phyloP scores from a whole-genome alignment of 805 yeast genomes.

The Candida sonorensis region DNA sequence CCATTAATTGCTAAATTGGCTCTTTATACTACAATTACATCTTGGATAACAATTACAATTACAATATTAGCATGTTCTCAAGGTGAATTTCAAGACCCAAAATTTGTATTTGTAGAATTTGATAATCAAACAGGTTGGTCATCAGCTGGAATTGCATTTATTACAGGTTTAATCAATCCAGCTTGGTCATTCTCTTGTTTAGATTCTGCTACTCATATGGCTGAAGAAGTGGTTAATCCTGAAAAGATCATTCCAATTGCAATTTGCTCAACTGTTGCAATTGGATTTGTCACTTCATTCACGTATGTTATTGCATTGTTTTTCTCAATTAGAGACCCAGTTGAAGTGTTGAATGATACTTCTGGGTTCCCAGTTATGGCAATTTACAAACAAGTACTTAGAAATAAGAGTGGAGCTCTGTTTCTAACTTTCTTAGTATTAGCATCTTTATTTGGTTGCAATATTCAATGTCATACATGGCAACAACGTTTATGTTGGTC shows the following conservation, averaged over 20 bases:
- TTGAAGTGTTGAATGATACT: conserved; percentile 37
- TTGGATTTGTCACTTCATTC: conserved; percentile 59
- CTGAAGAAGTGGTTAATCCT: conserved; percentile 58
- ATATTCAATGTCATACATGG: conserved; percentile 60
- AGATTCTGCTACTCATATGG: conserved; percentile 67
- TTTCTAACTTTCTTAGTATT: conserved; percentile 43
- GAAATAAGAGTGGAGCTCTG: conserved; percentile 47
- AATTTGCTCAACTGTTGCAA: conserved; percentile 54
- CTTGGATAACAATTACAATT: conserved; percentile 48
- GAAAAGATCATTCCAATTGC: conserved; percentile 54
- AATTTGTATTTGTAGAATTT: conserved; percentile 48
- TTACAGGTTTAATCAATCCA: conserved; percentile 66
- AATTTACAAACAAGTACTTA: conserved; percentile 52
- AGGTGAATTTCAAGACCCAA: conserved; percentile 44
- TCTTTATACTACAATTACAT: conserved; percentile 43
- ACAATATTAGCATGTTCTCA: conserved; percentile 45
- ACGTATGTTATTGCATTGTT: conserved; percentile 50
- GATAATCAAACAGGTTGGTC: conserved; percentile 57
- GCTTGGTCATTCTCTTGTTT: conserved; percentile 65
- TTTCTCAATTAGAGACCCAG: conserved; percentile 49
- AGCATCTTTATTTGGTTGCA: conserved; percentile 51
- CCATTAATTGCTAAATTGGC: conserved; percentile 46
- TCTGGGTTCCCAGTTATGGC: conserved; percentile 62
- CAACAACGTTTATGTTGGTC: conserved; percentile 65
- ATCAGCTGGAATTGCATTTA: conserved; percentile 51